Evolutionary conservation across 2,329 filamentous ascomycete genomes (phyloP), one percentile per base, ranked within the genome.

Genomic region (Fonsecaea multimorphosa): DNA sequence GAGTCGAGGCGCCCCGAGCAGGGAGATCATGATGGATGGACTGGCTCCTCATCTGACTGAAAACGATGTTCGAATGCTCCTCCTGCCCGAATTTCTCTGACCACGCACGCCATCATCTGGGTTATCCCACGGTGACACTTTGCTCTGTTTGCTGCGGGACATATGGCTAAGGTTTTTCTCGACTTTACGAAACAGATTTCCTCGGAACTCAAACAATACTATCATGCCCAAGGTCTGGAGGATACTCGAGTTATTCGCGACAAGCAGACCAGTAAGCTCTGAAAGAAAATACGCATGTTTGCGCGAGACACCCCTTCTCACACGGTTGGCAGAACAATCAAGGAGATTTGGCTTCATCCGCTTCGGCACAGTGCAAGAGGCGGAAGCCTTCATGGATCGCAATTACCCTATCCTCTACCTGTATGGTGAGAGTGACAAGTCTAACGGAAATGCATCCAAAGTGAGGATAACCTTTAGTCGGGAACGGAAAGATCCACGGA

Each of bases 161-260:
- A 61, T 46, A 57, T 63, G 58, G 65, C 70, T 72, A 72, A 72
- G 67, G 70, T 64, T 54, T 63, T n/a, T 66, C 51, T 32, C 61
- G 63, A 54, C 32, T 68, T 72, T 72, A 74, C 72, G 69, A 78
- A 36, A 82, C 78, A 87, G 85, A 85, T 87, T 74, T 79, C 80
- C 71, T 78, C 79, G 76, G 84, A 86, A 78, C 78, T 87, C 71
- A 78, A 78, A 70, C 79, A 83, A 70, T 79, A 78, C 69, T 82
- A 86, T 69, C 76, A 81, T 71, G 77, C 85, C 68, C 78, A 82
- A 63, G 79, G 79, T n/a, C 75, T 87, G 66, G 84, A 86, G 72
- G 84, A 86, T 70, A 78, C 87, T 55, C 80, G 84, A 19, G 78
- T 87, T 58, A 87, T 87, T 70, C 83, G 84, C 65, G 85, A 87